These are phyloP conservation scores for Dioscorea cayenensis DNA, from an alignment of 116 monocot species.

Conservation along the genomic window DNA sequence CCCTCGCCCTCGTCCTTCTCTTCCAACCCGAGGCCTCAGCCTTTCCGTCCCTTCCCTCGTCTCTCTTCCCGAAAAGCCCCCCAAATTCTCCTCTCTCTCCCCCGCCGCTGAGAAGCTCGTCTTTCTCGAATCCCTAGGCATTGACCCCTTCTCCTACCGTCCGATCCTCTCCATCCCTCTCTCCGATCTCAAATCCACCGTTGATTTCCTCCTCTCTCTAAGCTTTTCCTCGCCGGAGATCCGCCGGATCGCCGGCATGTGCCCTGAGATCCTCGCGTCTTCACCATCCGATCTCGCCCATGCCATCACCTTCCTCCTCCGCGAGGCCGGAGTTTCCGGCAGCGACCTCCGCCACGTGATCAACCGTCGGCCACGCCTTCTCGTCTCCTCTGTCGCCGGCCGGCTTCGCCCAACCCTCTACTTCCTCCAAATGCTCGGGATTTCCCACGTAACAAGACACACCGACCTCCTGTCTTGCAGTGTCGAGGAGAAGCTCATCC, in stretches of 20 bases:
- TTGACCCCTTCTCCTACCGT: conserved; percentile 50
- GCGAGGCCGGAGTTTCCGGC: conserved; percentile 52
- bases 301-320: conserved; percentile 63
- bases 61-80: conserved; percentile 15
- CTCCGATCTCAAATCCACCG: conserved; percentile 32
- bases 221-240: conserved; percentile 48
- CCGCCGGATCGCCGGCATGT: conserved; percentile 65
- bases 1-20: background rate
- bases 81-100: conserved; percentile 3
- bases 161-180: conserved; percentile 34
- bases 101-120: conserved; percentile 42
- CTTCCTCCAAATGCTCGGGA: conserved; percentile 71
- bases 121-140: conserved; percentile 54
- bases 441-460: conserved; percentile 33
- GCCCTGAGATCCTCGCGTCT: conserved; percentile 58
- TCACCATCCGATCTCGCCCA: conserved; percentile 18
- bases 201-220: conserved; percentile 46
- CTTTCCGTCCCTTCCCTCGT: background rate
- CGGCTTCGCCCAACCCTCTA: conserved; percentile 80
- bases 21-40: conserved; percentile 1
- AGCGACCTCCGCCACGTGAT: conserved; percentile 45
- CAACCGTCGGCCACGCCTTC: conserved; percentile 71
- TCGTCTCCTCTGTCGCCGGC: conserved; percentile 57
- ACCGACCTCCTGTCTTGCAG: conserved; percentile 64
- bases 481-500: conserved; percentile 83